These are phyloP conservation scores for Cytidiella melzeri DNA, from an alignment of 768 basidiomycete genomes.

Conservation along the genomic window DNA sequence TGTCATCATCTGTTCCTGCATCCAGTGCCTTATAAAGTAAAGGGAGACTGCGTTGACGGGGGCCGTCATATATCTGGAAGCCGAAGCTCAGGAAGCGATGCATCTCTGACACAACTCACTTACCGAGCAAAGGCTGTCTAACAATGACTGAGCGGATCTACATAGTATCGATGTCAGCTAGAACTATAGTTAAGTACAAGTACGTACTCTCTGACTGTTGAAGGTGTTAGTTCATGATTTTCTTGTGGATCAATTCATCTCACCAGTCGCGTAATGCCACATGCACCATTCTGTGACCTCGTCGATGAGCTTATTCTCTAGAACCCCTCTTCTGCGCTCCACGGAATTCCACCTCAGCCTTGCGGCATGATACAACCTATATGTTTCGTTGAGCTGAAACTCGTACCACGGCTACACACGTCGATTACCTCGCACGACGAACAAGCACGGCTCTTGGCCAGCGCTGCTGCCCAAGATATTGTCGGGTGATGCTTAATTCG, in stretches of 20 bases:
- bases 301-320: slow-evolving; percentile 62
- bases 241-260: slow-evolving; percentile 4
- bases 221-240: neutral
- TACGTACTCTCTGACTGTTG: slow-evolving; percentile 26
- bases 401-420: neutral
- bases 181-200: neutral
- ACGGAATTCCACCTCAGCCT: slow-evolving; percentile 68
- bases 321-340: slow-evolving; percentile 53
- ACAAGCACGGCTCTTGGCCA: slow-evolving; percentile 74
- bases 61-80: slow-evolving; percentile 61
- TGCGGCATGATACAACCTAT: slow-evolving; percentile 58
- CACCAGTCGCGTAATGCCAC: slow-evolving; percentile 63
- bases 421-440: slow-evolving; percentile 51
- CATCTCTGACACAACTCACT: slow-evolving; percentile 9
- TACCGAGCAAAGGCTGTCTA: slow-evolving; percentile 41
- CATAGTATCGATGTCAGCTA: too few species aligned
- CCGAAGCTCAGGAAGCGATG: neutral
- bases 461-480: slow-evolving; percentile 62
- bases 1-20: slow-evolving; percentile 74
- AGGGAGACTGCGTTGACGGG: slow-evolving; percentile 57
- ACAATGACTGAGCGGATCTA: slow-evolving; percentile 34
- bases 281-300: slow-evolving; percentile 71
- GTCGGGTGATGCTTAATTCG: slow-evolving; percentile 63
- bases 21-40: slow-evolving; percentile 49
- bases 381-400: neutral